A percentile compares a stretch with the other conserved stretches of the same genome.
These are phyloP conservation scores for Suhomyces faveliae DNA, from an alignment of 805 yeast species.

Conservation along the genomic window DNA sequence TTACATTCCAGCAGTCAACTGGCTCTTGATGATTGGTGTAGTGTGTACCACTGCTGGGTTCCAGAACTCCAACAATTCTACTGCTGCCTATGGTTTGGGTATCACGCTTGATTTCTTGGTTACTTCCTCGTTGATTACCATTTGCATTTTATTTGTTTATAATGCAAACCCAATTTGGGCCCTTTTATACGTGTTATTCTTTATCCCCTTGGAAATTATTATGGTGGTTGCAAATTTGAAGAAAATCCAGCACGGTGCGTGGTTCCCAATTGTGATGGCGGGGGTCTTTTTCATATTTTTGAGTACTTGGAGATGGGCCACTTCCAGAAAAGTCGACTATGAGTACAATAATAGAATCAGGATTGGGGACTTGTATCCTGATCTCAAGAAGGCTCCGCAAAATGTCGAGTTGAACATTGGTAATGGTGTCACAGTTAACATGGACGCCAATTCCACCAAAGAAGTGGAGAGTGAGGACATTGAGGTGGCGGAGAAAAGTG, in stretches of 20 bases:
- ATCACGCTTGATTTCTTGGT: slow-evolving; percentile 54
- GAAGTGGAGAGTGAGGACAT: neutral
- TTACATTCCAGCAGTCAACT: slow-evolving; percentile 52
- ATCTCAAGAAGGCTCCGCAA: slow-evolving; percentile 15
- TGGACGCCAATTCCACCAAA: neutral
- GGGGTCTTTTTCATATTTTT: slow-evolving; percentile 37
- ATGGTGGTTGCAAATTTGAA: slow-evolving; percentile 48
- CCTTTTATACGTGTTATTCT: slow-evolving; percentile 33
- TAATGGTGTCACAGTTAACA: neutral
- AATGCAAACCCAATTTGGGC: slow-evolving; percentile 34
- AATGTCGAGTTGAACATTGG: slow-evolving; percentile 19
- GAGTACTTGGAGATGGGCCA: slow-evolving; percentile 48
- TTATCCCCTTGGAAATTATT: slow-evolving; percentile 47
- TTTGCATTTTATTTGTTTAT: slow-evolving; percentile 49
- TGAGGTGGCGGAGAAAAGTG: slow-evolving; percentile 2
- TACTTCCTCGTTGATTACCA: slow-evolving; percentile 46
- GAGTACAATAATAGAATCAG: slow-evolving; percentile 35
- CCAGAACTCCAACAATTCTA: slow-evolving; percentile 46
- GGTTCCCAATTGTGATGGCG: slow-evolving; percentile 56
- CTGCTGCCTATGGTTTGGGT: slow-evolving; percentile 62
- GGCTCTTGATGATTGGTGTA: slow-evolving; percentile 51
- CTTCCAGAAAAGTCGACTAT: slow-evolving; percentile 38
- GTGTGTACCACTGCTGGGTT: slow-evolving; percentile 52
- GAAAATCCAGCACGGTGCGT: slow-evolving; percentile 59
- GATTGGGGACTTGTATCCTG: slow-evolving; percentile 35